A percentile compares a stretch with the other conserved stretches of the same genome.
Conservation (phyloP, 352 stramenopile genomes). For the Phytophthora europaea region DNA sequence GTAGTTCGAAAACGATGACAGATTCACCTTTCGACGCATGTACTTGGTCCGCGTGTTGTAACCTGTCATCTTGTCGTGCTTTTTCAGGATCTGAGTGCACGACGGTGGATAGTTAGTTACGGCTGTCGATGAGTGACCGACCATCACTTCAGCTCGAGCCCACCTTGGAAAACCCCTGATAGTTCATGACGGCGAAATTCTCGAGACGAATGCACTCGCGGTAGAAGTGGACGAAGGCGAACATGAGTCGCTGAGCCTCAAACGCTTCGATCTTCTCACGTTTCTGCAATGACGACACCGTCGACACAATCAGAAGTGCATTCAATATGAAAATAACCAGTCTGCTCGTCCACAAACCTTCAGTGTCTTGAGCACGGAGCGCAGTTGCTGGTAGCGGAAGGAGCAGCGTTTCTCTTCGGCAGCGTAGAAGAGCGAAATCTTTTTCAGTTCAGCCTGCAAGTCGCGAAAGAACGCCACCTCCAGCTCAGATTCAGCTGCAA, state of each 20-base stretch:
- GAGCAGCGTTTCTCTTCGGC: conserved; percentile 80
- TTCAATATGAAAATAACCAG: neutral
- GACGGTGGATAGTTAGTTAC: neutral
- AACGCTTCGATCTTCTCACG: conserved; percentile 54
- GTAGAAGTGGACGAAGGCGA: conserved; percentile 88
- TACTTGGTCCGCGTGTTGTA: conserved; percentile 90
- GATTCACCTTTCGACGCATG: conserved; percentile 85
- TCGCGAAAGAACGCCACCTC: conserved; percentile 87
- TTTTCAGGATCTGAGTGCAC: conserved; percentile 72
- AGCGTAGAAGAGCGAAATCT: conserved; percentile 83
- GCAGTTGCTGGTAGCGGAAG: conserved; percentile 78
- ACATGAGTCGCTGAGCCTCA: conserved; percentile 81
- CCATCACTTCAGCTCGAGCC: too few relatives aligned
- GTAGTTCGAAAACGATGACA: conserved; percentile 84
- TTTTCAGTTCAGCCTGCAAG: conserved; percentile 79
- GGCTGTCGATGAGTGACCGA: neutral
- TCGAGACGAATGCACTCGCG: conserved; percentile 83
- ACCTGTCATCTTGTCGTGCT: conserved; percentile 89
- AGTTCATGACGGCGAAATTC: conserved; percentile 89
- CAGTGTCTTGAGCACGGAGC: conserved; percentile 73
- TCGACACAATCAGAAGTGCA: neutral
- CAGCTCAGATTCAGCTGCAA: conserved; percentile 66
- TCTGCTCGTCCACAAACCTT: conserved; percentile 43
- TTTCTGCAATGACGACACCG: conserved; percentile 28
- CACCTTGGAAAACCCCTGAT: conserved; percentile 89